These are phyloP conservation scores for Penstemon barbatus DNA, from an alignment of 257 asterid species.

Conservation along the genomic window DNA sequence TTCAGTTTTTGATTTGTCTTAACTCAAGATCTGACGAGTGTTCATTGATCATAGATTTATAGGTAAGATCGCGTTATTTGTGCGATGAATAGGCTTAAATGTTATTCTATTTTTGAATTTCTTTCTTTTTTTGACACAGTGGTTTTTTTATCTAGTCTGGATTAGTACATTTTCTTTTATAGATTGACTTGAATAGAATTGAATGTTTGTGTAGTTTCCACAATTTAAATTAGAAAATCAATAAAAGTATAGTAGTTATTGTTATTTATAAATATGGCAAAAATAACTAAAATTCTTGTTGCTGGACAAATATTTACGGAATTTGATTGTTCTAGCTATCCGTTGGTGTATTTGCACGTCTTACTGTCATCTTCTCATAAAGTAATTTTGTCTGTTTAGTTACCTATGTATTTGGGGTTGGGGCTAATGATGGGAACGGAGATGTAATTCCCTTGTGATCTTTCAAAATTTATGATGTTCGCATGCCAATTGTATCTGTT, in stretches of 20 bases:
- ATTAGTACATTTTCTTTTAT: background rate
- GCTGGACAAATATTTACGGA: background rate
- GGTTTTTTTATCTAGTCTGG: background rate
- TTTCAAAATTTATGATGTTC: background rate
- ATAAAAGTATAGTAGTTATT: background rate
- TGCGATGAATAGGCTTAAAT: background rate
- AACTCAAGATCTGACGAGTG: conserved; percentile 25
- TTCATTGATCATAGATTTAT: conserved; percentile 10
- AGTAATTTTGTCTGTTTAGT: background rate
- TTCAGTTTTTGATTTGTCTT: background rate
- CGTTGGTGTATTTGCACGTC: background rate
- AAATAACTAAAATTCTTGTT: background rate
- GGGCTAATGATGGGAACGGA: background rate
- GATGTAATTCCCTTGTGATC: background rate
- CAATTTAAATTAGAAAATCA: background rate
- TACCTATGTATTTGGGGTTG: conserved; percentile 3
- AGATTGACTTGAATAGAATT: conserved; percentile 3
- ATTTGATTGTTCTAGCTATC: too few species aligned
- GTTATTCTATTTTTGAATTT: background rate
- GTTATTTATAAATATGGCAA: background rate
- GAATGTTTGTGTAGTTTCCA: conserved; percentile 5
- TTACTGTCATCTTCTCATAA: background rate
- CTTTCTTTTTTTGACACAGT: background rate
- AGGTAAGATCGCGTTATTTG: conserved; percentile 4
- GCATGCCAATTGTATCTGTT: conserved; percentile 4